Base-by-base conservation (phyloP, 2,329 filamentous ascomycete genomes). In the Fusarium sp. region DNA sequence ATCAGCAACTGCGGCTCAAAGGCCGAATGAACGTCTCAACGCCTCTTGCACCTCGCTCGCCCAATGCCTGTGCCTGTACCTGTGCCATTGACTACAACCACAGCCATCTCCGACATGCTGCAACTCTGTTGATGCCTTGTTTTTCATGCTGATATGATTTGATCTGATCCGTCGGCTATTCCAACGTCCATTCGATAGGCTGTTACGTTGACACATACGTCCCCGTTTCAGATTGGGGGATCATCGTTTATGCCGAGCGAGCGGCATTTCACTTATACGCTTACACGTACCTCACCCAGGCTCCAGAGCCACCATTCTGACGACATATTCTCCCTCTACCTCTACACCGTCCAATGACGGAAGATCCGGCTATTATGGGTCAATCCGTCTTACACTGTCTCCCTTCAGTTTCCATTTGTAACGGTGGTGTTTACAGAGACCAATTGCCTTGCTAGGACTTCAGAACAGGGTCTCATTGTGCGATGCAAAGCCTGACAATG, bases 21-120 rank as follows among this genome's bases (percentile, higher is more conserved):
- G 66, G 61, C 75, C 74, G 68, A 78, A 66, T 74, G 61, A 73
- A 66, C 69, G 56, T 51, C 47, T 61, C 51, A 55, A 60, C 53
- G 66, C 67, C 66, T 73, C 63, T 67, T 44, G 44, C 54, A 66
- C 53, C 20, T 41, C 39, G 20, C 35, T 39, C 51, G 12, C 26
- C 26, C 51, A 39, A n/a, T 35, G 32, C 32, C 32, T 35, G 14
- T 35, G 32, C 32, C 32, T 35, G 14, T 42, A 11, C 41, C 41
- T 24, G 30, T 58, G 30, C n/a, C 41, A 47, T 74, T 56, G 67
- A 50, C 58, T 39, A 73, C 60, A 66, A 65, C 63, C 72, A 63
- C 62, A 68, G 44, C n/a, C 55, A n/a, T 58, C 62, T 61, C 66
- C 58, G 41, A 64, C 41, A 26, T 53, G 26, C 38, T 67, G 44